Base-by-base conservation (phyloP, 805 yeast species). In the Monosporozyma aquatica region DNA sequence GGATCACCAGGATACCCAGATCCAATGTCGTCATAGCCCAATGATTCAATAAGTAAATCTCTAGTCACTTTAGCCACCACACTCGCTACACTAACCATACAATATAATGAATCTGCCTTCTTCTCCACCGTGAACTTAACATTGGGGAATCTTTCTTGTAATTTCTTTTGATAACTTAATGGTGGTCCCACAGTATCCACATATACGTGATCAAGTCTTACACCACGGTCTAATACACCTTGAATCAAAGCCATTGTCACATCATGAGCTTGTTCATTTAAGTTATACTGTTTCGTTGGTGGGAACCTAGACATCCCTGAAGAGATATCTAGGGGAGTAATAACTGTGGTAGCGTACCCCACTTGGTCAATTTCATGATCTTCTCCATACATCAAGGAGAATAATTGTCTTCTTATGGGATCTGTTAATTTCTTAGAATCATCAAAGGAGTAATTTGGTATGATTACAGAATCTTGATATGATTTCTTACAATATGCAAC, bases 131-230 rank as follows among this genome's bases (percentile, higher is more conserved):
- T 82, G 23, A 92, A 73, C 46, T 72, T 73, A 18, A 84, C 64
- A 0, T 57, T 61, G 0, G 97, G 96, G 55, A 92, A 92, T 43
- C 74, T 62, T 22, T 61, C 62, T 44, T 76, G 72, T 38, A 92
- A 67, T 61, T 90, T 92, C 29, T 71, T 74, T 55, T 84, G 94
- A 59, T 92, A 92, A 27, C 81, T 68, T 1, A 64, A 74, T 11
- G 98, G 97, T 1, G 97, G 97, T 0, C 99, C 99, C 33, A 92
- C 98, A 0, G 99, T 92, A 59, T 92, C 99, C 5, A 92, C 89
- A 59, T 74, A 92, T 0, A 89, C 74, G 56, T 86, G 86, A 22
- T 68, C 71, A 5, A 92, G 57, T 30, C 76, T 72, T 6, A 85
- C 80, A 1, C 85, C 83, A 27, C 67, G 63, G 24, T 71, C 74